Evolutionary conservation across 768 basidiomycete species (phyloP), one percentile per base, ranked within the genome.

Genomic region (Russula ochroleuca): DNA sequence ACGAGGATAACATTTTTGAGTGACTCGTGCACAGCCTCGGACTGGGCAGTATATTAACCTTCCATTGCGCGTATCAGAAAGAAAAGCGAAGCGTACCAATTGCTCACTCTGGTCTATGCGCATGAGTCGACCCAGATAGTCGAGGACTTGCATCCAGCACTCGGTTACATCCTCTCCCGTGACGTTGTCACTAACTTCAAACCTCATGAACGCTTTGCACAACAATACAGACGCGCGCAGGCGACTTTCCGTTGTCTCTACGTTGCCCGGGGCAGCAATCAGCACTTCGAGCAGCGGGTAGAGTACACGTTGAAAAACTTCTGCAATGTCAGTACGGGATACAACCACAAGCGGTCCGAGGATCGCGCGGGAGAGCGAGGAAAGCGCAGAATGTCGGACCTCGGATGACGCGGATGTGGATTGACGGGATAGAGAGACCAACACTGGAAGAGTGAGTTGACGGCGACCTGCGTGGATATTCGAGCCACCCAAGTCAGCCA

Each of bases 1-100:
- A 99, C 96, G 53, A 98, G 81, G 17, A 99, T 77, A 54, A 96
- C 91, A 71, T 98, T 98, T 77, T 98, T 98, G 69, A 99, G 81
- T 1, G 94, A 95, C 75, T 99, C 97, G 1, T 93, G 94, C 21
- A 97, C 82, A 0, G 96, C 96, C 73, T 99, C 97, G 72, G 88
- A 87, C 96, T 98, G 69, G 13, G 1, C 63, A 45, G 11, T 15
- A n/a, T 10, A 45, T 68, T 48, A 66, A 56, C 50, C 15, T 54
- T 23, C 37, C 37, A 57, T 45, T 14, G 10, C 14, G 23, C n/a
- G 60, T n/a, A 55, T 10, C 28, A 43, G 13, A 47, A 21, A 15
- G 21, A 35, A 59, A 43, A 52, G 57, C 25, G 35, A 50, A 11
- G 80, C 89, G 70, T 68, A 96, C 96, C 78, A 97, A 74, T 70